A percentile compares a stretch with the other conserved stretches of the same genome.
phyloP scores from a whole-genome alignment of 495 filamentous ascomycete genomes.

The Staphylotrichum longicolle region DNA sequence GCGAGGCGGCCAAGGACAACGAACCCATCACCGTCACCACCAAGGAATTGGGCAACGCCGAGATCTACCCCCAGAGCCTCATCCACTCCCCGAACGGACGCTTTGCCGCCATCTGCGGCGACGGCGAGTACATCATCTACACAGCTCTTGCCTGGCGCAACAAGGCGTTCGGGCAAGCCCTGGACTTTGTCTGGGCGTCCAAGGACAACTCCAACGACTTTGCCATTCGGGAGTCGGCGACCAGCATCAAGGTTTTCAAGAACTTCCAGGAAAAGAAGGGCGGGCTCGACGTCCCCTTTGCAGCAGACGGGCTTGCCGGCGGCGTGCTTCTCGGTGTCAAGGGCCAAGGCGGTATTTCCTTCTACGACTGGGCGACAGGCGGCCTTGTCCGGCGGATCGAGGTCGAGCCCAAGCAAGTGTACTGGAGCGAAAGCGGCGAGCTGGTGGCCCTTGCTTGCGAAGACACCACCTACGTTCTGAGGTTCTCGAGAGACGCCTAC shows the following conservation, averaged over 20 bases:
- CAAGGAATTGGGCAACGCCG: slow-evolving; percentile 92
- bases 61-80: slow-evolving; percentile 93
- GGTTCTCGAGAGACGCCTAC: slow-evolving; percentile 87
- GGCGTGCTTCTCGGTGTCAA: slow-evolving; percentile 93
- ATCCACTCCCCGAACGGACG: slow-evolving; percentile 96
- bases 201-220: slow-evolving; percentile 99
- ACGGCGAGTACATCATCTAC: slow-evolving; percentile 98
- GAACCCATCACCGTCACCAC: slow-evolving; percentile 79
- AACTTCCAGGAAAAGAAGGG: slow-evolving; percentile 94
- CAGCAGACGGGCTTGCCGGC: slow-evolving; percentile 85
- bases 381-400: slow-evolving; percentile 90
- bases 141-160: slow-evolving; percentile 96
- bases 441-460: slow-evolving; percentile 91
- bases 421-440: slow-evolving; percentile 97
- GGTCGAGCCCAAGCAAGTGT: slow-evolving; percentile 88
- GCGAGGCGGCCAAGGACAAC: slow-evolving; percentile 82
- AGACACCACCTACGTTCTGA: slow-evolving; percentile 90
- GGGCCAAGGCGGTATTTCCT: slow-evolving; percentile 88
- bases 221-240: slow-evolving; percentile 88
- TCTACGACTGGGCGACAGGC: slow-evolving; percentile 95
- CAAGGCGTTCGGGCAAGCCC: slow-evolving; percentile 90
- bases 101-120: slow-evolving; percentile 94
- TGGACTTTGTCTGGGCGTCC: slow-evolving; percentile 96
- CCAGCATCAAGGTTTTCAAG: slow-evolving; percentile 93
- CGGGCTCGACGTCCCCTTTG: slow-evolving; percentile 91